Base-by-base conservation (phyloP, 306 rosid species). In the Pyrus communis region DNA sequence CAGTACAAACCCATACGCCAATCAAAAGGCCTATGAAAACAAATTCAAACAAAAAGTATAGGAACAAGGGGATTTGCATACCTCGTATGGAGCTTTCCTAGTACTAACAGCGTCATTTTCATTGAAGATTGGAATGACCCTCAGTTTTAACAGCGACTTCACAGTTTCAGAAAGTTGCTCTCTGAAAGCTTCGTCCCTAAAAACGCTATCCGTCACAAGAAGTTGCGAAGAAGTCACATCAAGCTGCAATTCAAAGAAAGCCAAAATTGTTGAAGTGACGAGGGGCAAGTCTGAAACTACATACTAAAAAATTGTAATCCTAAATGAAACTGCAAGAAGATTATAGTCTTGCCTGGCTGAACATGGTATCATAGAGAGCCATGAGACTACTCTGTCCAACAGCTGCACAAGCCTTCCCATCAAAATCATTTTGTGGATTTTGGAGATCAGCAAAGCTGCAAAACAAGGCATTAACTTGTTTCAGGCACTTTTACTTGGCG, bases 341-440 rank as follows among this genome's bases (percentile, higher is more conserved):
- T 51, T 43, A 40, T 54, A 33, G 52, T 42, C 63, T 38, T 25
- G 91, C 98, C 96, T 93, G 97, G 79, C 96, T 89, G 76, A 93
- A 93, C 95, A 91, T 87, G 31, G 93, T 81, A 82, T 93, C 98
- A 82, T 93, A 93, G 46, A 93, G 96, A 78, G 98, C 98, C 98
- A 93, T 93, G 75, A 93, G 98, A 77, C 98, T 89, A 67, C 96
- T 90, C 88, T 93, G 97, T 59, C 97, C 97, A 60, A 93, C 98
- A 30, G 96, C 91, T 33, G 98, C 98, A 81, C 97, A 93, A 43
- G 98, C 92, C 79, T 93, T 93, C 42, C 97, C 98, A 85, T 89
- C 98, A 54, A 89, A 81, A 7, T 88, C 93, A 35, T 69, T 63
- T 78, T 85, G 92, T 74, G 94, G 91, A 78, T 83, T 84, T 83